A percentile compares a stretch with the other conserved stretches of the same genome.
phyloP scores from a whole-genome alignment of 148 eudicot genomes.

The Diospyros lotus region DNA sequence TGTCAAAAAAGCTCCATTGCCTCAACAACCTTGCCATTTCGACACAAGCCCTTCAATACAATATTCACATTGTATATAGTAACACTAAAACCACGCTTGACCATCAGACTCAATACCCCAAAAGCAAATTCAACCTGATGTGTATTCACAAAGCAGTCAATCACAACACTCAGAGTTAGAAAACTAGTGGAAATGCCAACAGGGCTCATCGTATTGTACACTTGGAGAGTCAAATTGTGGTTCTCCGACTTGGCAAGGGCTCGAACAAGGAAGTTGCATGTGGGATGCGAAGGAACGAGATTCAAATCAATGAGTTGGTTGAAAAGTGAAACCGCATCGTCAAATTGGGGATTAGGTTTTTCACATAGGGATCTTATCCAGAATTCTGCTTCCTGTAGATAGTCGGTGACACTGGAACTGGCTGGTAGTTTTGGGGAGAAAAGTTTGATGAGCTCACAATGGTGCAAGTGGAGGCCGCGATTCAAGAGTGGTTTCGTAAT shows the following conservation, averaged over 20 bases:
- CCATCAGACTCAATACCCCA: constrained; percentile 48
- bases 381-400: constrained; percentile 19
- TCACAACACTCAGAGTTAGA: constrained; percentile 41
- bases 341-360: constrained; percentile 26
- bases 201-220: constrained; percentile 44
- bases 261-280: constrained; percentile 50
- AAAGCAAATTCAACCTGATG: constrained; percentile 37
- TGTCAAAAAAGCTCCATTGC: constrained; percentile 39
- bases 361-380: constrained; percentile 36
- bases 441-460: neutral
- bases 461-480: neutral
- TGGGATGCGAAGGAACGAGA: constrained; percentile 28
- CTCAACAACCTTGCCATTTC: constrained; percentile 33
- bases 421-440: neutral
- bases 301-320: constrained; percentile 25
- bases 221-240: constrained; percentile 38
- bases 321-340: constrained; percentile 31
- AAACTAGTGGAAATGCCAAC: constrained; percentile 38
- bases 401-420: neutral
- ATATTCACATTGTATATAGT: constrained; percentile 48
- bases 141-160: constrained; percentile 51
- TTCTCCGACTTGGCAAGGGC: constrained; percentile 34
- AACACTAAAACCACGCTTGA: constrained; percentile 52
- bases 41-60: constrained; percentile 60
- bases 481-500: neutral